Percentiles rank a stretch among this genome's conserved stretches.
These are phyloP conservation scores for Phytophthora vignae DNA, from an alignment of 352 stramenopile species.

Conservation along the genomic window DNA sequence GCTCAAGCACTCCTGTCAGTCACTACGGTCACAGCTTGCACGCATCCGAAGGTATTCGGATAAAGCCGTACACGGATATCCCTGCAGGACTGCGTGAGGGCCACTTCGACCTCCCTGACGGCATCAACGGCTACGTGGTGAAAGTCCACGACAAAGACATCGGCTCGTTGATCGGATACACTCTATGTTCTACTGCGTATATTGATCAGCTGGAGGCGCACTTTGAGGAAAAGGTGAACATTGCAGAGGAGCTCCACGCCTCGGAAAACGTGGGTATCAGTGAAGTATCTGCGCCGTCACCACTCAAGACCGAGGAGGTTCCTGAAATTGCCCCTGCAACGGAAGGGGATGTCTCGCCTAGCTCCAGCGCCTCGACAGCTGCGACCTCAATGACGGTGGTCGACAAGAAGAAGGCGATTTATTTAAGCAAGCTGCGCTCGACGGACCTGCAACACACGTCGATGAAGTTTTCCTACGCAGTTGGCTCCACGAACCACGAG, in stretches of 20 bases:
- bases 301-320: constrained; percentile 26
- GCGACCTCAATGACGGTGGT: constrained; percentile 30
- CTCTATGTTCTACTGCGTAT: constrained; percentile 78
- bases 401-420: constrained; percentile 55
- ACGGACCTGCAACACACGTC: constrained; percentile 80
- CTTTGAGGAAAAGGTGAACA: constrained; percentile 61
- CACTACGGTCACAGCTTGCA: constrained; percentile 37
- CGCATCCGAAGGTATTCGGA: constrained; percentile 49
- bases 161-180: constrained; percentile 84
- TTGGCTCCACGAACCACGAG: constrained; percentile 55
- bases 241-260: constrained; percentile 56
- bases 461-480: constrained; percentile 80
- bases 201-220: constrained; percentile 72
- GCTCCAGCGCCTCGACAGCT: constrained; percentile 12
- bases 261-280: constrained; percentile 31
- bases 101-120: constrained; percentile 75
- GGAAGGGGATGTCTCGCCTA: constrained; percentile 3
- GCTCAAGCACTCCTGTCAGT: constrained; percentile 34
- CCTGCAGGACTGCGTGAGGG: constrained; percentile 60
- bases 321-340: constrained; percentile 7
- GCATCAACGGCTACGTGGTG: constrained; percentile 83
- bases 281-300: constrained; percentile 28
- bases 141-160: constrained; percentile 85
- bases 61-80: constrained; percentile 64
- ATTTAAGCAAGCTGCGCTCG: constrained; percentile 75